phyloP scores from a whole-genome alignment of 345 rosid species.

The Pistacia atlantica region DNA sequence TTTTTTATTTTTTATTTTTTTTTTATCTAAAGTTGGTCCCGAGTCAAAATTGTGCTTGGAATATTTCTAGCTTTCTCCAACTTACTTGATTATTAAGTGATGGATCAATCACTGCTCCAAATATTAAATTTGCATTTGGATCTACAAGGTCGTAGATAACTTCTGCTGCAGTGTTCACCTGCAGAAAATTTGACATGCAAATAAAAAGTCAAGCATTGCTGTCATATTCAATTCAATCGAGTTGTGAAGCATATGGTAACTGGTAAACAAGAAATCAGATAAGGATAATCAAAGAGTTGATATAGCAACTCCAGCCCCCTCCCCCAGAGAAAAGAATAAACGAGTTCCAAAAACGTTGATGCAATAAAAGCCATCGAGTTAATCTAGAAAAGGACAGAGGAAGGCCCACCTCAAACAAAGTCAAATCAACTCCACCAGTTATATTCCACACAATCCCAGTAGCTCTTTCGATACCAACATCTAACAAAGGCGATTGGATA shows the following conservation, averaged over 20 bases:
- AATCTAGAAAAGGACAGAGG: not conserved
- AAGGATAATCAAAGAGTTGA: not conserved
- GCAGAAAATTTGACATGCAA: conserved; percentile 16
- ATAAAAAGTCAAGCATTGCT: not conserved
- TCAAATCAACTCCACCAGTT: conserved; percentile 87
- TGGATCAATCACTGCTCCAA: conserved; percentile 70
- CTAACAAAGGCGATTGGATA: conserved; percentile 85
- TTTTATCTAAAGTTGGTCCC: not conserved
- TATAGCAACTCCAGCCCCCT: not conserved
- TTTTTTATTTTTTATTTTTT: too few relatives aligned
- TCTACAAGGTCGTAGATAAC: conserved; percentile 90
- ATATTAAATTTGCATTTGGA: conserved; percentile 81
- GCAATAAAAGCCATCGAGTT: not conserved
- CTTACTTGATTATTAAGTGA: conserved; percentile 77
- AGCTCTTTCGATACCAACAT: conserved; percentile 92
- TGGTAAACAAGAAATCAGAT: not conserved
- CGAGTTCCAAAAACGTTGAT: too few relatives aligned
- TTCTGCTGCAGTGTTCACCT: conserved; percentile 95
- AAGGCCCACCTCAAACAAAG: conserved; percentile 71
- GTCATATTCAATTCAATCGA: not conserved
- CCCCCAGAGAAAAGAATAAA: too few relatives aligned
- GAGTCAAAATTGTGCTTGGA: not conserved
- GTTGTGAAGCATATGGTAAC: too few relatives aligned
- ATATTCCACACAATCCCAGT: conserved; percentile 97
- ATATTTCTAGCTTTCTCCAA: not conserved